A percentile compares a stretch with the other conserved stretches of the same genome.
These are phyloP conservation scores for Chytriomyces hyalinus DNA, from an alignment of 192 early-diverging fungal species.

Conservation along the genomic window DNA sequence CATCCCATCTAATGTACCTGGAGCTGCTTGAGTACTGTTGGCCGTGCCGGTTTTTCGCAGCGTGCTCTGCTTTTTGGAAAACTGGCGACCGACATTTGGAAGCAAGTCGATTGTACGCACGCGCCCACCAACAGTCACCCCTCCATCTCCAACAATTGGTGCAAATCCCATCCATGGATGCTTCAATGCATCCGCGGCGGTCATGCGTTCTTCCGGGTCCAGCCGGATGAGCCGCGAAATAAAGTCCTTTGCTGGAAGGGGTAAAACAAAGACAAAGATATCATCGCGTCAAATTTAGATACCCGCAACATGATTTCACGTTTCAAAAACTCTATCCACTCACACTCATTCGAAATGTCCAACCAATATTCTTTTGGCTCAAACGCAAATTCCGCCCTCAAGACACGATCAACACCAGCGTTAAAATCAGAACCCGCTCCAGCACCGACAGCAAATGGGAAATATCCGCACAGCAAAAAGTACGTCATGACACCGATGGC, in stretches of 20 bases:
- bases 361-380: slow-evolving; percentile 58
- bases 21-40: background rate
- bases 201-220: slow-evolving; percentile 76
- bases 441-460: slow-evolving; percentile 35
- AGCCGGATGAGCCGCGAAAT: slow-evolving; percentile 69
- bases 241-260: slow-evolving; percentile 74
- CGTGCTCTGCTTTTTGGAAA: slow-evolving; percentile 31
- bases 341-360: slow-evolving; percentile 71
- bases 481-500: slow-evolving; percentile 68
- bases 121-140: slow-evolving; percentile 33
- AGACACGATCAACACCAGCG: slow-evolving; percentile 44
- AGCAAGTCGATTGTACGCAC: slow-evolving; percentile 76
- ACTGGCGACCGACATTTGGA: slow-evolving; percentile 60
- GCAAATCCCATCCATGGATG: slow-evolving; percentile 77
- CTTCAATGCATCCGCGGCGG: slow-evolving; percentile 77
- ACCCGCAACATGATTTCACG: no score
- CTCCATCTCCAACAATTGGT: slow-evolving; percentile 3
- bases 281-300: no score
- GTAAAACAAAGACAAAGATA: no score
- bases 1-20: background rate
- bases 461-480: slow-evolving; percentile 60
- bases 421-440: slow-evolving; percentile 13
- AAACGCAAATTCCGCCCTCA: slow-evolving; percentile 54
- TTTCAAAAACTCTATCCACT: background rate
- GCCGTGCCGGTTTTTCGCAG: slow-evolving; percentile 14